Evolutionary conservation across 2,329 filamentous ascomycete species (phyloP).

Genomic region (Myriosclerotinia scirpicola): DNA sequence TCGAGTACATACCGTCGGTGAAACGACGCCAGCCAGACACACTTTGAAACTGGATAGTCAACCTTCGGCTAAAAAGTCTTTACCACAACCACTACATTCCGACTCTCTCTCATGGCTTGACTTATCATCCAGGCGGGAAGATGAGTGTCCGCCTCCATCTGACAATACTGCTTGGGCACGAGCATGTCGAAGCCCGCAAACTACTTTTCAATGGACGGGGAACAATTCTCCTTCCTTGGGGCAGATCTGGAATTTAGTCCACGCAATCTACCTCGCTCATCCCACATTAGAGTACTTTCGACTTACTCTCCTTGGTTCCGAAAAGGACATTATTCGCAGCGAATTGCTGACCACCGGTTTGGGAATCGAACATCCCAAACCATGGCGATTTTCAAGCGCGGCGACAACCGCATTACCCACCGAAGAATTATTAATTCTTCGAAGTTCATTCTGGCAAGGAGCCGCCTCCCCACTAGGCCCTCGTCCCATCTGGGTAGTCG

Average conservation of each 20-base stretch:
- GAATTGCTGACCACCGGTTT: conserved; percentile 40
- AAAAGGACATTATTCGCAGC: conserved; percentile 34
- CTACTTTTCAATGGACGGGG: conserved; percentile 41
- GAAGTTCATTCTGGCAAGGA: conserved; percentile 68
- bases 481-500: conserved; percentile 56
- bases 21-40: conserved; percentile 25
- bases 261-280: conserved; percentile 42
- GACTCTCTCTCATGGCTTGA: conserved; percentile 38
- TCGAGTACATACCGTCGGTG: conserved; percentile 26
- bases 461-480: conserved; percentile 66
- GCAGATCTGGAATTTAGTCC: conserved; percentile 45
- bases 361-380: conserved; percentile 29
- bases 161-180: conserved; percentile 45
- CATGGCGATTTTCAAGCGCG: conserved; percentile 20
- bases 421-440: conserved; percentile 49
- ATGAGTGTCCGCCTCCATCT: conserved; percentile 29
- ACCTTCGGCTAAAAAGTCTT: conserved; percentile 21
- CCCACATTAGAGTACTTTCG: conserved; percentile 42
- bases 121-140: conserved; percentile 31
- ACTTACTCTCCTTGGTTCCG: conserved; percentile 39
- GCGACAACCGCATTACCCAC: conserved; percentile 3
- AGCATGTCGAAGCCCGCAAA: conserved; percentile 39
- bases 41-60: conserved; percentile 26
- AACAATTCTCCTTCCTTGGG: conserved; percentile 38
- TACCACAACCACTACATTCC: conserved; percentile 38